phyloP scores from a whole-genome alignment of 2,329 filamentous ascomycete species.

The Nothopassalora personata region DNA sequence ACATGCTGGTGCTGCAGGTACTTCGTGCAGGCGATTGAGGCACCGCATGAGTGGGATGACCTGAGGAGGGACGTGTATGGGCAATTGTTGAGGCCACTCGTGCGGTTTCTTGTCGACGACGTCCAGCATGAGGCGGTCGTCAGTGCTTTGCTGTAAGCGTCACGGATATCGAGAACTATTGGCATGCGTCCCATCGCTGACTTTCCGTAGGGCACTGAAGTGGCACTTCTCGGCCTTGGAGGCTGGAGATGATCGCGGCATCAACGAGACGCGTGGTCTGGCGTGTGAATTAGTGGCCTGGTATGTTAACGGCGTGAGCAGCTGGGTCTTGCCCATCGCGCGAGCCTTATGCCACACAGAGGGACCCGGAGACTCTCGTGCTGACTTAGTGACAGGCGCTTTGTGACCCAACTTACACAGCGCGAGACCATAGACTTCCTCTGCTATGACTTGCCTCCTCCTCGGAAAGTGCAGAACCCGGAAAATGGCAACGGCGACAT shows the following conservation, averaged over 20 bases:
- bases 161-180: not conserved
- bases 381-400: conserved; percentile 44
- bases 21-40: conserved; percentile 56
- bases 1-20: conserved; percentile 42
- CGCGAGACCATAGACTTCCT: conserved; percentile 69
- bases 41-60: conserved; percentile 69
- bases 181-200: not conserved
- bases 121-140: conserved; percentile 66
- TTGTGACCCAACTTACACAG: conserved; percentile 65
- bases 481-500: conserved; percentile 10
- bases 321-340: not conserved
- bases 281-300: conserved; percentile 78
- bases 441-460: conserved; percentile 61
- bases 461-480: conserved; percentile 4
- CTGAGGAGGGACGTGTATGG: conserved; percentile 62
- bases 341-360: not conserved
- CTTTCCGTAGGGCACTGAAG: conserved; percentile 56
- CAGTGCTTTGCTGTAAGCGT: conserved; percentile 61
- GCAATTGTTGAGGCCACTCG: conserved; percentile 52
- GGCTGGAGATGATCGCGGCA: conserved; percentile 54
- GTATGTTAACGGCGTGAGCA: conserved; percentile 3
- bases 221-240: conserved; percentile 66
- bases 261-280: conserved; percentile 63
- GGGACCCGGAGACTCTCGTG: not conserved
- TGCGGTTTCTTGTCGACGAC: conserved; percentile 57